Conservation (phyloP, 202 grass and related monocot genomes). For the Bolboschoenoplectus hybrid region DNA sequence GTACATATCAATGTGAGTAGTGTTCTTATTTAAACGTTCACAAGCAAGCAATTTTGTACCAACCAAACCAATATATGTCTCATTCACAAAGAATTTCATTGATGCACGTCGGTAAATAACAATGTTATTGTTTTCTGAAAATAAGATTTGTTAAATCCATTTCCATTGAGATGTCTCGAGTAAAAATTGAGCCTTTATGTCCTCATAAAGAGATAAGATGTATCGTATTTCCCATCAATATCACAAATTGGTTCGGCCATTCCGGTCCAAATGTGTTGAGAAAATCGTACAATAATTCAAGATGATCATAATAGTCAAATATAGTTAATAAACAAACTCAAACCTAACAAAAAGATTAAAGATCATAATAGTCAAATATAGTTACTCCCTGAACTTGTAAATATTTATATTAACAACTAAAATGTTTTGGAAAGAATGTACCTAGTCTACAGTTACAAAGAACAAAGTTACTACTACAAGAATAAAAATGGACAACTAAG, state of each 20-base stretch:
- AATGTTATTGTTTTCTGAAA: not conserved
- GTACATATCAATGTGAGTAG: not conserved
- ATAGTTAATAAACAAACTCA: not conserved
- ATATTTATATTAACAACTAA: not conserved
- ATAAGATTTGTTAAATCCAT: not conserved
- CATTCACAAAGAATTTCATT: not conserved
- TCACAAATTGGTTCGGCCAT: not conserved
- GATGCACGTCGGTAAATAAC: not conserved
- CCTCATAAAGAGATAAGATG: not conserved
- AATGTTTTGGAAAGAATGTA: not conserved
- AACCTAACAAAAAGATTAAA: conserved; percentile 1
- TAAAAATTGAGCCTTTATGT: not conserved
- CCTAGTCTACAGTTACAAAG: conserved; percentile 19
- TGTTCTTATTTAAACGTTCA: not conserved
- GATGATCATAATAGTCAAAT: not conserved
- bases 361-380: not conserved
- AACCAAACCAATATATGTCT: not conserved
- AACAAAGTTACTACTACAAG: conserved; percentile 11
- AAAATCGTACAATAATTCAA: not conserved
- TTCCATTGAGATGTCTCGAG: not conserved
- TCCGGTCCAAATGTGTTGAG: not conserved
- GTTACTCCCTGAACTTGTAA: not conserved
- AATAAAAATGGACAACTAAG: not conserved
- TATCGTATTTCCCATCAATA: too few relatives aligned
- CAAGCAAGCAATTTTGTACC: not conserved